Conservation (phyloP, 108 stramenopile genomes). For the Mediolabrus comicus region DNA sequence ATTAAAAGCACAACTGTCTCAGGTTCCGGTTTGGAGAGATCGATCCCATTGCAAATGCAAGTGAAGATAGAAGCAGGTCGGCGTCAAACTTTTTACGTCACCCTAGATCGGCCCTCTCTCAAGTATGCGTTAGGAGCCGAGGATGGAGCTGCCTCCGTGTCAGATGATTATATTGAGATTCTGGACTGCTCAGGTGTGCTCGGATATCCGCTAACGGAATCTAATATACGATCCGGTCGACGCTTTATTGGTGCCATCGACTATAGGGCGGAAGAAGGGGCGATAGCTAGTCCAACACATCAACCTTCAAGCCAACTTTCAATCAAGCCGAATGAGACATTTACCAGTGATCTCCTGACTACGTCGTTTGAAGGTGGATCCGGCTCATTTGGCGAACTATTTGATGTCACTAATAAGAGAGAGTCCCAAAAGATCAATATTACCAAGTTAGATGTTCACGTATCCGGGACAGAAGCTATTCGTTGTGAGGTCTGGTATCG, state of each 20-base stretch:
- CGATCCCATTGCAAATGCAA: background rate
- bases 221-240: background rate
- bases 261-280: background rate
- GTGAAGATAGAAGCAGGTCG: background rate
- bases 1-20: background rate
- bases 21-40: background rate
- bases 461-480: background rate
- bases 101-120: background rate
- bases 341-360: background rate
- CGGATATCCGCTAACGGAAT: background rate
- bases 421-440: background rate
- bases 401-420: background rate
- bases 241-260: background rate
- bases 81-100: background rate
- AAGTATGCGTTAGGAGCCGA: background rate
- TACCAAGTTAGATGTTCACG: background rate
- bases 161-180: conserved; percentile 6
- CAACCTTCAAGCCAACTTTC: background rate
- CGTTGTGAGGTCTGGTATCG: background rate
- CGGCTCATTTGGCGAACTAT: background rate
- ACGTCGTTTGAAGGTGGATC: background rate
- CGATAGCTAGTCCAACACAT: background rate
- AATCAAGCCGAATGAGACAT: background rate
- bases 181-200: conserved; percentile 1
- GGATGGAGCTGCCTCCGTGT: background rate